Base-by-base conservation (phyloP, 768 basidiomycete species). In the Hirschioporus abietinus region DNA sequence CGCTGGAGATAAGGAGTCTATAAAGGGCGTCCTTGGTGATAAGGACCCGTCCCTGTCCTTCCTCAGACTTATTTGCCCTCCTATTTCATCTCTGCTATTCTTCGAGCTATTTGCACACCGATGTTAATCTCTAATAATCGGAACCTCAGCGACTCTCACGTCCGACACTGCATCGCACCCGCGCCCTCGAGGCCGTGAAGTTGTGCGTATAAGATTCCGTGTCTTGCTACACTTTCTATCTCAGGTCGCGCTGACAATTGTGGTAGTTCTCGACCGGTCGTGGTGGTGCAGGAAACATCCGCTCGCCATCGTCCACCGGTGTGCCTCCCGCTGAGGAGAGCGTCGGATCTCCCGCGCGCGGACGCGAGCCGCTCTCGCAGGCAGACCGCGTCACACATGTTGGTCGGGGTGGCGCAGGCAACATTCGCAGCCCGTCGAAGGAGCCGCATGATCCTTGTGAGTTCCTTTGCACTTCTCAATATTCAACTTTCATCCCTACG, bases 351-450 rank as follows among this genome's bases (percentile, higher is more conserved):
- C 70, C 67, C 64, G 81, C 85, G n/a, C 83, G 90, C 64, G 91
- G 91, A 0, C 82, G 90, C 65, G 90, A 92, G 70, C 80, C 78
- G 23, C 69, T 75, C 1, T 69, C 75, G 20, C 75, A 81, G 63
- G 72, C 78, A 1, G 74, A 76, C 58, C 74, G 73, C 4, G 78
- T 70, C 17, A 58, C 20, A 10, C 36, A 36, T 58, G 83, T 83
- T 59, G 94, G 94, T 15, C 86, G 93, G 63, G 93, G 94, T 26
- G 94, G 94, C 17, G 84, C 84, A 8, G 94, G 93, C 9, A 96
- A 96, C 81, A 87, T 95, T 63, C 87, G 91, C 66, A 90, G 92
- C 1, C 88, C 87, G 0, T 92, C 91, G 25, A 84, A 87, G 36
- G 88, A 86, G 24, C 68, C 69, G 63, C 65, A 58, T 23, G 67